Evolutionary conservation across 495 filamentous ascomycete species (phyloP).

Genomic region (Aspergillus hancockii): DNA sequence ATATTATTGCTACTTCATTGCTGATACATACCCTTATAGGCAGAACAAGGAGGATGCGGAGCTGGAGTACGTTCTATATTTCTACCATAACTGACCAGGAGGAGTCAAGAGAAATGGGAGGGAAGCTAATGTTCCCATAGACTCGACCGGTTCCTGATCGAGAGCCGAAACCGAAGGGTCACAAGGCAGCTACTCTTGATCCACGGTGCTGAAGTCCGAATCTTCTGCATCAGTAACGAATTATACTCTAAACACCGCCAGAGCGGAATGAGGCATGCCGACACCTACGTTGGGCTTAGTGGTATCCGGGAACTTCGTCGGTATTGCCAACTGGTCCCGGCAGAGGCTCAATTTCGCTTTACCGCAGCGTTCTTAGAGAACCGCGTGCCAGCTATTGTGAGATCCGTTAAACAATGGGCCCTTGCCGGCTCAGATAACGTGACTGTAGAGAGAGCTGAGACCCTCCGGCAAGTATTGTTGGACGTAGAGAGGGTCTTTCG

Average conservation of each 20-base stretch:
- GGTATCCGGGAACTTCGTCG: constrained; percentile 30
- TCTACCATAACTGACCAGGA: background rate
- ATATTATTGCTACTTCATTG: background rate
- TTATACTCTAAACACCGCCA: constrained; percentile 25
- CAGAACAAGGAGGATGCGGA: background rate
- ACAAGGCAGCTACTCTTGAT: constrained; percentile 1
- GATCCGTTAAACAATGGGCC: constrained; percentile 14
- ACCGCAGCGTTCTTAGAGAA: constrained; percentile 22
- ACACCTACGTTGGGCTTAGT: constrained; percentile 28
- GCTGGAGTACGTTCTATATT: constrained; percentile 16
- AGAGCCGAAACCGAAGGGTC: constrained; percentile 18
- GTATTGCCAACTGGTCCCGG: constrained; percentile 33
- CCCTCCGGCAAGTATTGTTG: constrained; percentile 9
- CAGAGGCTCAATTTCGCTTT: constrained; percentile 27
- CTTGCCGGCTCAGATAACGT: constrained; percentile 9
- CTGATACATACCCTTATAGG: background rate
- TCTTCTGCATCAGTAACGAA: constrained; percentile 41
- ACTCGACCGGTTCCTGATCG: constrained; percentile 16
- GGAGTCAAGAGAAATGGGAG: background rate
- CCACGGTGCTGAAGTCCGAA: constrained; percentile 3
- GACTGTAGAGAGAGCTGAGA: constrained; percentile 16
- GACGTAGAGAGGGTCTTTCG: constrained; percentile 7
- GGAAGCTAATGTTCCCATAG: constrained; percentile 9
- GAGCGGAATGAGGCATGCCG: background rate
- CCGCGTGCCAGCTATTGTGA: constrained; percentile 10